Base-by-base conservation (phyloP, 1,284 basidiomycete genomes). In the Fomitiporia mediterranea region DNA sequence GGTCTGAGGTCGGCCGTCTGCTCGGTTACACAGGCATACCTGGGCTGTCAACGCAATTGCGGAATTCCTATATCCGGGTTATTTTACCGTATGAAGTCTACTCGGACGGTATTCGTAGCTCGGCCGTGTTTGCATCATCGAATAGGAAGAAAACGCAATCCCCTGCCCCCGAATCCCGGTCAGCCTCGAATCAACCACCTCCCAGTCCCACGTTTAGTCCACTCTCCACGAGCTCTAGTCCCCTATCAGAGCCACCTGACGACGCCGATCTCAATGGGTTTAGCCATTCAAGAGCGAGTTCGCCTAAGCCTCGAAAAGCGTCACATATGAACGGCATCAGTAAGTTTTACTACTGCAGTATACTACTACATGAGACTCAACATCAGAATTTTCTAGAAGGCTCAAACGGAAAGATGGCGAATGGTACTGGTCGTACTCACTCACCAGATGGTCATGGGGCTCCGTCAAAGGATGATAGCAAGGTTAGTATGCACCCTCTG, bases 11-110 rank as follows among this genome's bases (percentile, higher is more conserved):
- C 48, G 91, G 93, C 11, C 80, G 85, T 39, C 74, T 83, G 35
- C 76, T 98, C 50, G 94, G 93, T 4, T 94, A 93, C 71, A 78
- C 81, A 53, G 86, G 86, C 35, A 83, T 90, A 40, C 88, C 89
- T 15, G 89, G 89, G 46, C 79, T 95, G 52, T 89, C 91, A 7
- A 87, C 89, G 1, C 88, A 94, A 67, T 82, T 98, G 69, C 94
- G 91, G 72, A 86, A 85, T 62, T 92, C 94, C 2, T 99, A 98
- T 72, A 80, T 80, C 56, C 85, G 88, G 56, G 90, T 99, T 68
- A 91, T 99, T 62, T 78, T 92, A 32, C 97, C 96, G 6, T 99
- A 94, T 66, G 96, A 99, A 67, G 83, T 89, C 65, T 98, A 94
- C 70, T 86, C 86, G 56, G 83, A 86, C 53, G 81, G 84, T 47